Conservation (phyloP, 139 green algal genomes). For the Diplosphaera chodatii region DNA sequence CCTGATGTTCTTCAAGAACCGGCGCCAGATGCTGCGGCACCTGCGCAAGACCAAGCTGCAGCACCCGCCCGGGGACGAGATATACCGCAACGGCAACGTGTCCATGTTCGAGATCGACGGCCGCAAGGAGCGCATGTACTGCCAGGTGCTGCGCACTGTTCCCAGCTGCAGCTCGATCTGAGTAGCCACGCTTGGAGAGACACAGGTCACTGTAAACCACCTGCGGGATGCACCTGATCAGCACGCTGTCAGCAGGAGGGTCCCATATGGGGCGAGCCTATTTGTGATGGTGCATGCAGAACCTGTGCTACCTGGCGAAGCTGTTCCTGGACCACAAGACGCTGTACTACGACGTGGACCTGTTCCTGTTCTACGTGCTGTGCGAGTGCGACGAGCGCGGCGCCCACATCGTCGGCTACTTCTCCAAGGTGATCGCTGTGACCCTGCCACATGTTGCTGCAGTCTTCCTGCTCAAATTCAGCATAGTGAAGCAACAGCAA, state of each 20-base stretch:
- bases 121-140: slow-evolving; percentile 86
- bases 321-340: slow-evolving; percentile 99
- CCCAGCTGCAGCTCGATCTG: too few species aligned
- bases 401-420: slow-evolving; percentile 91
- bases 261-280: too few species aligned
- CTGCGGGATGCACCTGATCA: too few species aligned
- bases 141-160: slow-evolving; percentile 39
- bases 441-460: too few species aligned
- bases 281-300: slow-evolving; percentile 71
- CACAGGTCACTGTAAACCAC: too few species aligned
- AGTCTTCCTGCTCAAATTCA: too few species aligned
- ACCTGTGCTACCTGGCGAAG: slow-evolving; percentile 97
- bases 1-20: slow-evolving; percentile 69
- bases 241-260: too few species aligned
- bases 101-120: slow-evolving; percentile 93
- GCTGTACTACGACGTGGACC: slow-evolving; percentile 98
- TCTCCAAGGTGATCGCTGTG: slow-evolving; percentile 1
- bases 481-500: too few species aligned
- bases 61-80: slow-evolving; percentile 96
- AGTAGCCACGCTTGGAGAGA: too few species aligned
- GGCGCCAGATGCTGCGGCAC: slow-evolving; percentile 85
- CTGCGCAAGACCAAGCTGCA: slow-evolving; percentile 81
- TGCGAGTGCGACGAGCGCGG: slow-evolving; percentile 94
- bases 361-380: slow-evolving; percentile 99
- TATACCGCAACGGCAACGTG: slow-evolving; percentile 89